Evolutionary conservation across 164 flowering plant genomes (phyloP), one percentile per base, ranked within the genome.

Genomic region (Cinnamomum chago): DNA sequence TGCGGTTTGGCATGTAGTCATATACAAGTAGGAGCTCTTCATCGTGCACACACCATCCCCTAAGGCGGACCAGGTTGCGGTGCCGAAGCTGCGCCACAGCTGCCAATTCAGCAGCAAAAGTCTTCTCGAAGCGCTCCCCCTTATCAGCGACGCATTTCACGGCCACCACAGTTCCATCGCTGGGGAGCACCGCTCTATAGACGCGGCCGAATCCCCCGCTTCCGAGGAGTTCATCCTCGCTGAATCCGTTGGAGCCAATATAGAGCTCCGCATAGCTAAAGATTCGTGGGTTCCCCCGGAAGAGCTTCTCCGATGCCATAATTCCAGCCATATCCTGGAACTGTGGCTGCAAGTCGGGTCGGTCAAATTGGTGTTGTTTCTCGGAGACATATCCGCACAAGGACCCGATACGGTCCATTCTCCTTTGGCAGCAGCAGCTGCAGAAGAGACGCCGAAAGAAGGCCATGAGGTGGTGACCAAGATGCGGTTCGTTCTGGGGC

Each of bases 1-100:
- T 95, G 0, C 92, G 86, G 66, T 95, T 93, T 1, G 96, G 94
- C 98, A 92, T 92, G 82, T 95, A 95, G 70, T 93, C 98, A 73
- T 93, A 93, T 3, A 95, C 98, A 23, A 95, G 86, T 2, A 92
- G 81, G 58, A 95, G 74, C 77, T 89, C 86, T 66, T 87, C 87
- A 58, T 91, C 93, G 69, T 93, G 88, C 12, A 91, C 84, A 33
- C 98, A 95, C 99, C 99, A 95, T 0, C 99, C 99, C 20, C 95
- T 68, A 0, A 95, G 87, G 77, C 87, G 79, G 6, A 95, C 98
- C 25, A 95, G 92, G 73, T 95, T 95, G 72, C 94, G 83, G 80
- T 95, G 99, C 58, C 99, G 92, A 65, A 95, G 91, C 73, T 92
- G 90, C 18, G 98, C 97, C 74, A 95, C 96, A 0, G 98, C 97